These are phyloP conservation scores for Penicillium chermesinum DNA, from an alignment of 495 filamentous ascomycete genomes.

Conservation along the genomic window DNA sequence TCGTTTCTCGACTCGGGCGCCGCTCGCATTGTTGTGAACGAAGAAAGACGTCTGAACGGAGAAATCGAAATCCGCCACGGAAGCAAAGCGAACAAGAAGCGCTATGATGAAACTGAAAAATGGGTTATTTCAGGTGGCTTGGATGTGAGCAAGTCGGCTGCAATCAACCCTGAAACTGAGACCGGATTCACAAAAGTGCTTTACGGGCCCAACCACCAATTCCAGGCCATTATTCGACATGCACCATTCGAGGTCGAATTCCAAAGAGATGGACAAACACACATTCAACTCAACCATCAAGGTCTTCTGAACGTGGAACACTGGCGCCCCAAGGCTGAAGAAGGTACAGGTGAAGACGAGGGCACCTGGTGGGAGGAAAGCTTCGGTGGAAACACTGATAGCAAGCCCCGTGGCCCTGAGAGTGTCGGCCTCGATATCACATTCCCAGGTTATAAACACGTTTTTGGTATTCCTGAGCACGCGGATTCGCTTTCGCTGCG, in stretches of 20 bases:
- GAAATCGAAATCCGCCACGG: conserved; percentile 82
- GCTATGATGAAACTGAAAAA: conserved; percentile 85
- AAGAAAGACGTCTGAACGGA: conserved; percentile 81
- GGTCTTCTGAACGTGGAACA: conserved; percentile 90
- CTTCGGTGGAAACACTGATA: conserved; percentile 90
- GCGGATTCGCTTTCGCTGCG: conserved; percentile 81
- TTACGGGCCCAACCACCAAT: conserved; percentile 72
- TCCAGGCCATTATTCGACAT: conserved; percentile 76
- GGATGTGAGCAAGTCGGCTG: conserved; percentile 60
- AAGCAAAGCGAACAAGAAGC: conserved; percentile 80
- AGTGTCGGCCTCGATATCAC: conserved; percentile 85
- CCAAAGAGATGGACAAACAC: conserved; percentile 71
- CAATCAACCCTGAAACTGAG: conserved; percentile 51
- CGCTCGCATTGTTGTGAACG: conserved; percentile 82
- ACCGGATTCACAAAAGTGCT: conserved; percentile 65
- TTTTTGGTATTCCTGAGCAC: conserved; percentile 94
- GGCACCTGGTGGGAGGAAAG: conserved; percentile 96
- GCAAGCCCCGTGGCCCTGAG: conserved; percentile 86
- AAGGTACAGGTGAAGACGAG: conserved; percentile 58
- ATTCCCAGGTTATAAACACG: conserved; percentile 86
- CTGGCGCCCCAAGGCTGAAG: conserved; percentile 85
- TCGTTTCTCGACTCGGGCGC: conserved; percentile 85
- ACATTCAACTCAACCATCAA: conserved; percentile 81
- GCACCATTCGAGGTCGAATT: conserved; percentile 82
- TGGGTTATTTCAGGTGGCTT: conserved; percentile 83